phyloP scores from a whole-genome alignment of 1,284 basidiomycete genomes.

The Sparassis latifolia region DNA sequence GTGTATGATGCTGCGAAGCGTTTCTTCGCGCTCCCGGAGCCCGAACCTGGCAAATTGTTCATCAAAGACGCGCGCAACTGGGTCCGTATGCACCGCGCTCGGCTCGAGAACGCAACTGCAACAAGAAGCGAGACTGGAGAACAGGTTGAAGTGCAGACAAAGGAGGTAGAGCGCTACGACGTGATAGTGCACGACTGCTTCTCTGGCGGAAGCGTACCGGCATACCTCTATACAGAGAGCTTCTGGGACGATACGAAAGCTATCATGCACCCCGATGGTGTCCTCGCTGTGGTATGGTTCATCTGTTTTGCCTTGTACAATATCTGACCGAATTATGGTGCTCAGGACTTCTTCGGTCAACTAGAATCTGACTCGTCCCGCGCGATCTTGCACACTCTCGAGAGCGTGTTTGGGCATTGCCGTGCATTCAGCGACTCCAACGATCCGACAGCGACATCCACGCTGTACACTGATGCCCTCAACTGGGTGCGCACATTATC shows the following conservation, averaged over 20 bases:
- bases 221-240: constrained; percentile 74
- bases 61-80: constrained; percentile 73
- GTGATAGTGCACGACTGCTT: constrained; percentile 89
- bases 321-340: background rate
- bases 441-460: constrained; percentile 28
- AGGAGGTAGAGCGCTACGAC: constrained; percentile 44
- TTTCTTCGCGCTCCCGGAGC: constrained; percentile 73
- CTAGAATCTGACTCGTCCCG: constrained; percentile 56
- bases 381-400: constrained; percentile 65
- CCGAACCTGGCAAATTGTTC: constrained; percentile 49
- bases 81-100: constrained; percentile 38
- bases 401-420: constrained; percentile 64
- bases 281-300: constrained; percentile 72
- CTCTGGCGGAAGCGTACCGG: constrained; percentile 81
- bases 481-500: constrained; percentile 57
- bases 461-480: constrained; percentile 34
- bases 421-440: constrained; percentile 74
- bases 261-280: constrained; percentile 63
- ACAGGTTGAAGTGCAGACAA: no score
- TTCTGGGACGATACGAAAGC: constrained; percentile 73
- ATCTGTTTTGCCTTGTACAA: constrained; percentile 20
- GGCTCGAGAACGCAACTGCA: constrained; percentile 21
- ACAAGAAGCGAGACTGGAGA: no score
- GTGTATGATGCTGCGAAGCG: constrained; percentile 78
- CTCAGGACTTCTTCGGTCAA: constrained; percentile 69